A percentile compares a stretch with the other conserved stretches of the same genome.
Conservation (phyloP, 2,329 filamentous ascomycete species). For the Calycina marina region DNA sequence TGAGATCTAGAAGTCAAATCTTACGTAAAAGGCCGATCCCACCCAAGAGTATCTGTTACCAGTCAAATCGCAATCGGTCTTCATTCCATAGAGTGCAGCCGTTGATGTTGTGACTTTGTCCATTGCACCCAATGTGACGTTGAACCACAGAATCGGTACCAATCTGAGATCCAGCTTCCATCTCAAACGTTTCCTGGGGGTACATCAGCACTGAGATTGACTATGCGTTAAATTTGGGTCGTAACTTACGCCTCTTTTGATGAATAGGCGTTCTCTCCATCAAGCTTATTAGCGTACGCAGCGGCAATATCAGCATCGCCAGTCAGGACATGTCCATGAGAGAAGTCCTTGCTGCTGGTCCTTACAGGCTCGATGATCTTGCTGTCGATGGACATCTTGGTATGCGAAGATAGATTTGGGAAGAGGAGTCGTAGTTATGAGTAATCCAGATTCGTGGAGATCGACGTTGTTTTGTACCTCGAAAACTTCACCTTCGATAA, state of each 20-base stretch:
- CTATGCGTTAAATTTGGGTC: not conserved
- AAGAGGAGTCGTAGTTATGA: too few species aligned
- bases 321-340: too few species aligned
- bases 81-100: conserved; percentile 24
- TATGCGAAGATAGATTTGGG: too few species aligned
- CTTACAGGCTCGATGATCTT: too few species aligned
- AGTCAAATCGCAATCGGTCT: conserved; percentile 18
- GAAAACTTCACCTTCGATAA: too few species aligned
- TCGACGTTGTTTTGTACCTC: too few species aligned
- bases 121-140: conserved; percentile 12
- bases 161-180: conserved; percentile 29
- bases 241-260: conserved; percentile 4
- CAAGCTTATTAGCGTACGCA: conserved; percentile 17
- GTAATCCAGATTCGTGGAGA: too few species aligned
- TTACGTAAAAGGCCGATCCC: conserved; percentile 14
- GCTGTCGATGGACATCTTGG: too few species aligned
- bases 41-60: conserved; percentile 23
- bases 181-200: conserved; percentile 15
- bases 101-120: conserved; percentile 18
- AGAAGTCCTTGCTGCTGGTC: too few species aligned
- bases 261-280: conserved; percentile 21
- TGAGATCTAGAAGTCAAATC: not conserved
- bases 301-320: conserved; percentile 19
- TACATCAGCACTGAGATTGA: not conserved
- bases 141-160: conserved; percentile 27